A percentile compares a stretch with the other conserved stretches of the same genome.
Conservation (phyloP, 148 eudicot species). For the Camellia granthamiana region DNA sequence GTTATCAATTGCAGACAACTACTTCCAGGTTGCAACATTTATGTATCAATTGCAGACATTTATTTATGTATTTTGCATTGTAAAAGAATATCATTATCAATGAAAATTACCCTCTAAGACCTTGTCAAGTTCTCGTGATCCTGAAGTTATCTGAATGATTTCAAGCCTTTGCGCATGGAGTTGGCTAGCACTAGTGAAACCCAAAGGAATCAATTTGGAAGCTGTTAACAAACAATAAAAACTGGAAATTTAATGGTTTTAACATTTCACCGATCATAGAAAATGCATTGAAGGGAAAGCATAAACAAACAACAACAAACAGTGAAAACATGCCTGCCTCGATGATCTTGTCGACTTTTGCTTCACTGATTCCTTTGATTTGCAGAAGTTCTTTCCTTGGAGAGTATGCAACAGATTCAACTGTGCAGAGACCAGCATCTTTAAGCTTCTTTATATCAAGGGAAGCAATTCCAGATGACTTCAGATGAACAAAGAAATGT, state of each 20-base stretch:
- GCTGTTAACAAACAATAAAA: slow-evolving; percentile 48
- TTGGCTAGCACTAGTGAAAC: slow-evolving; percentile 91
- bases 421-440: slow-evolving; percentile 93
- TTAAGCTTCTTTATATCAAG: slow-evolving; percentile 88
- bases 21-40: not conserved
- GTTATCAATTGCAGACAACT: slow-evolving; percentile 8
- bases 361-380: slow-evolving; percentile 96
- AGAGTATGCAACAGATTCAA: slow-evolving; percentile 86
- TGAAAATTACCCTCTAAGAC: slow-evolving; percentile 64
- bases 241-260: slow-evolving; percentile 1
- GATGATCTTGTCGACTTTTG: slow-evolving; percentile 93
- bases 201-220: slow-evolving; percentile 89
- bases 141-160: slow-evolving; percentile 87
- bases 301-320: slow-evolving; percentile 1
- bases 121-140: slow-evolving; percentile 92
- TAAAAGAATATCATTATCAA: not conserved
- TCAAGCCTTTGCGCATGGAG: slow-evolving; percentile 92
- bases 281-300: not conserved
- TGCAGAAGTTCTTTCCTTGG: slow-evolving; percentile 95
- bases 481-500: not conserved
- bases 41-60: not conserved
- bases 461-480: slow-evolving; percentile 95
- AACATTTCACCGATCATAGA: not conserved
- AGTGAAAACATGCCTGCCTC: slow-evolving; percentile 67
- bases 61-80: not conserved